A percentile compares a stretch with the other conserved stretches of the same genome.
phyloP scores from a whole-genome alignment of 106 monocot genomes.

The Acorus gramineus region DNA sequence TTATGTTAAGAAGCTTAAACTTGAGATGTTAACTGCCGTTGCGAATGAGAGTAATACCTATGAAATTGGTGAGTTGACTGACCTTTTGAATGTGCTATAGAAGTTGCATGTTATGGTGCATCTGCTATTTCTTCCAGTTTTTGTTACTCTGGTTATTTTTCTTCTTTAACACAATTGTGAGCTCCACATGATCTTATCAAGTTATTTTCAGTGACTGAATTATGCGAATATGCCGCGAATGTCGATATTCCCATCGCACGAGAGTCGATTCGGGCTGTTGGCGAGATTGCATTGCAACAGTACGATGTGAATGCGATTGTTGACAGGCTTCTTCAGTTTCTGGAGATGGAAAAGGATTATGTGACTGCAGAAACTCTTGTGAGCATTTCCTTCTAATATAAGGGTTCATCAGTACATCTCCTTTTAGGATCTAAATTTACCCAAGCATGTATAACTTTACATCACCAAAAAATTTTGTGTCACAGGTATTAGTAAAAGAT shows the following conservation, averaged over 20 bases:
- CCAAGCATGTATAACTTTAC: not conserved
- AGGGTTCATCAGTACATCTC: no score
- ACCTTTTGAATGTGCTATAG: not conserved
- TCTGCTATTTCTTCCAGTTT: not conserved
- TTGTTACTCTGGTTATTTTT: not conserved
- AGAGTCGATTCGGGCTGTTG: constrained; percentile 96
- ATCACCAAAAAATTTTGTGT: not conserved
- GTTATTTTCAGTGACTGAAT: constrained; percentile 72
- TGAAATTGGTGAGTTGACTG: constrained; percentile 68
- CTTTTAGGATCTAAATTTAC: not conserved
- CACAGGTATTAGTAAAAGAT: constrained; percentile 91
- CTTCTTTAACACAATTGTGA: not conserved
- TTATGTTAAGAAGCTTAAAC: constrained; percentile 95
- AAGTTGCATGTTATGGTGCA: not conserved
- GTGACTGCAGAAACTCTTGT: constrained; percentile 96
- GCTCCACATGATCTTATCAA: not conserved
- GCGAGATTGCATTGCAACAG: constrained; percentile 95
- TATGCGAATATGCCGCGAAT: constrained; percentile 99
- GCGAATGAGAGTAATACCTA: constrained; percentile 99
- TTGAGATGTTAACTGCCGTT: constrained; percentile 98
- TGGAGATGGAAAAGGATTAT: constrained; percentile 99
- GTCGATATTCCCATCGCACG: constrained; percentile 90
- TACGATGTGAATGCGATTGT: constrained; percentile 99
- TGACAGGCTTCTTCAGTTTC: constrained; percentile 93
- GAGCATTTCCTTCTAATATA: constrained; percentile 9